Base-by-base conservation (phyloP, 2,329 filamentous ascomycete genomes). In the Colletotrichum higginsianum region DNA sequence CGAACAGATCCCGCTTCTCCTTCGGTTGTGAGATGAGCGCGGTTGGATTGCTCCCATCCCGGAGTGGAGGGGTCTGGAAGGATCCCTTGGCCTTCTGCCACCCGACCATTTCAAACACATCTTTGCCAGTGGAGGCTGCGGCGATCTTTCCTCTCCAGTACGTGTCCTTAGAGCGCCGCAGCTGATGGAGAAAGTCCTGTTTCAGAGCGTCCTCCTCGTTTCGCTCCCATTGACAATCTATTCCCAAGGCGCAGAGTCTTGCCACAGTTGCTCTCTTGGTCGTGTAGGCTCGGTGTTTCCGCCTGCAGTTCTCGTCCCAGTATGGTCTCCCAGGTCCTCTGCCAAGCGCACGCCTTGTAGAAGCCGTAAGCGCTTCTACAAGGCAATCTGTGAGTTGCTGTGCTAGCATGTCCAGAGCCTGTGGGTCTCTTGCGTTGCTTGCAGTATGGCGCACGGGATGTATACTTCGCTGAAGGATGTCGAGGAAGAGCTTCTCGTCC, bases 331-430 rank as follows among this genome's bases (percentile, higher is more conserved):
- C n/a, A 21, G 46, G 26, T 3, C 55, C 55, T 57, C n/a, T 57
- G 9, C 55, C 35, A 1, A 57, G 4, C 3, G 35, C 44, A 12
- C 35, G 35, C 55, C 16, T 57, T 57, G 35, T 57, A 23, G 55
- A 57, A 3, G 55, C 55, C 35, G 35, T 57, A 38, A 57, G 55
- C 38, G 35, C 55, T 57, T 57, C 35, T 38, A 11, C 21, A 15
- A 57, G 55, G n/a, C 16, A 57, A 4, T 57, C 55, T 40, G 35
- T 57, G 13, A 57, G 55, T 35, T 44, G 55, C 35, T 49, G n/a
- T 1, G n/a, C 46, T 49, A 49, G 2, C 0, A 12, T 3, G 8
- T 49, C 46, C 15, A 49, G 8, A 0, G 46, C n/a, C 46, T 49
- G n/a, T 49, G n/a, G 46, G 0, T 13, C 46, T 4, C 46, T 49